Base-by-base conservation (phyloP, 495 filamentous ascomycete genomes). In the Aspergillus ellipticus region DNA sequence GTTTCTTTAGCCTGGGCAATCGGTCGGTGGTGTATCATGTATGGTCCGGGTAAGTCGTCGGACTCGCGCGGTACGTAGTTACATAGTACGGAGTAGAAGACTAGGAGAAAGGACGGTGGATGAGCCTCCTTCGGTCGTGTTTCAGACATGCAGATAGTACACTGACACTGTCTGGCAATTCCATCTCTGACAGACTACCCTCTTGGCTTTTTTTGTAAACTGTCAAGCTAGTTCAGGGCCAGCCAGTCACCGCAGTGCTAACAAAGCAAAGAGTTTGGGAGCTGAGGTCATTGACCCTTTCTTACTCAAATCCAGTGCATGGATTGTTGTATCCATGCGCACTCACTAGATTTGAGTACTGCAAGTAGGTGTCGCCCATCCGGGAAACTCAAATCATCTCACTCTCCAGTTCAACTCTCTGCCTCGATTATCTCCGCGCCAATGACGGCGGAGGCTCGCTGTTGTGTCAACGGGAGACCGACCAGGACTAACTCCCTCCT, bases 271-370 rank as follows among this genome's bases (percentile, higher is more conserved):
- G 28, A 48, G 24, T 28, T 48, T 21, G 20, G 10, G 28, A n/a
- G 45, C 28, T 48, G 45, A 48, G 45, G 45, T 48, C 45, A 48
- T 48, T 48, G 45, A 29, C 28, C 24, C 45, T 48, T 48, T 48
- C 20, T 48, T 28, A n/a, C n/a, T n/a, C n/a, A n/a, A n/a, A n/a
- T n/a, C n/a, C n/a, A n/a, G n/a, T n/a, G n/a, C n/a, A n/a, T 22
- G 13, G 20, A 22, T 16, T 28, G 45, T 22, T 2, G 4, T 17
- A n/a, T 28, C 22, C 24, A 48, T 48, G 45, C 43, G 26, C 43
- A 21, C 31, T 33, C 31, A 31, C 28, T 31, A 10, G 28, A 10
- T 31, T 31, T 31, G 28, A 31, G 28, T 31, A 31, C 10, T 4
- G 4, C 28, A 31, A 31, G 2, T 33, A 33, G 31, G 31, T n/a